Percentiles rank a stretch among this genome's conserved stretches.
Evolutionary conservation across 1,284 basidiomycete species (phyloP).

Genomic region (Fomitopsis betulina): DNA sequence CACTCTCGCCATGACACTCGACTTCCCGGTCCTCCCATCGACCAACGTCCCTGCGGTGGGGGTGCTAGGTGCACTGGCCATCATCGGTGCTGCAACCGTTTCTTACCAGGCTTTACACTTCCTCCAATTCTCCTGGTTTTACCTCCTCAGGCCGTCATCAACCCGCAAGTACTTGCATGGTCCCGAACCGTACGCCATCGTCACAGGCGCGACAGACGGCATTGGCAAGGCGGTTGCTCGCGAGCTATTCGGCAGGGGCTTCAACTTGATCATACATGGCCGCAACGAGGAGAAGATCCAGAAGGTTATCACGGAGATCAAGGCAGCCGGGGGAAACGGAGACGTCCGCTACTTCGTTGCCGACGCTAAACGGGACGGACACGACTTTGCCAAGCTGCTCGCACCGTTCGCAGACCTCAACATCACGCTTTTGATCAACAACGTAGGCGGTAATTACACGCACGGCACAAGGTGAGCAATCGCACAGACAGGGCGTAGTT

Average conservation of each 20-base stretch:
- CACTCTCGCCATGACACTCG: too few relatives aligned
- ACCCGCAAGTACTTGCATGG: conserved; percentile 22
- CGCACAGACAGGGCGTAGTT: too few relatives aligned
- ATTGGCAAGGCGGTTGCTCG: conserved; percentile 24
- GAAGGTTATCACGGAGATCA: conserved; percentile 20
- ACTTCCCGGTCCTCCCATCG: too few relatives aligned
- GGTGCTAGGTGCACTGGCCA: too few relatives aligned
- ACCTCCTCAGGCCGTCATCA: conserved; percentile 20
- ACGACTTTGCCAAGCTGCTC: conserved; percentile 20
- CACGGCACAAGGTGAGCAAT: not conserved
- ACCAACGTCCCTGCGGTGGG: too few relatives aligned
- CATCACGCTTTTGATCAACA: conserved; percentile 26
- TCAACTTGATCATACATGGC: conserved; percentile 29
- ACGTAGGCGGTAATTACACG: conserved; percentile 22
- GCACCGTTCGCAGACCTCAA: conserved; percentile 22
- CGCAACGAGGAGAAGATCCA: conserved; percentile 25
- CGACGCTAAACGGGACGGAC: conserved; percentile 17
- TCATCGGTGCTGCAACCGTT: not conserved
- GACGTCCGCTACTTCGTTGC: conserved; percentile 26
- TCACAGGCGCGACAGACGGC: conserved; percentile 28
- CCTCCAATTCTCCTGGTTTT: conserved; percentile 20
- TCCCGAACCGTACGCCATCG: conserved; percentile 21
- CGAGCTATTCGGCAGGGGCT: conserved; percentile 25
- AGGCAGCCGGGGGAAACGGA: conserved; percentile 3
- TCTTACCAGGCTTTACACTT: conserved; percentile 11